Conservation (phyloP, 257 asterid species). For the Petunia secreta region DNA sequence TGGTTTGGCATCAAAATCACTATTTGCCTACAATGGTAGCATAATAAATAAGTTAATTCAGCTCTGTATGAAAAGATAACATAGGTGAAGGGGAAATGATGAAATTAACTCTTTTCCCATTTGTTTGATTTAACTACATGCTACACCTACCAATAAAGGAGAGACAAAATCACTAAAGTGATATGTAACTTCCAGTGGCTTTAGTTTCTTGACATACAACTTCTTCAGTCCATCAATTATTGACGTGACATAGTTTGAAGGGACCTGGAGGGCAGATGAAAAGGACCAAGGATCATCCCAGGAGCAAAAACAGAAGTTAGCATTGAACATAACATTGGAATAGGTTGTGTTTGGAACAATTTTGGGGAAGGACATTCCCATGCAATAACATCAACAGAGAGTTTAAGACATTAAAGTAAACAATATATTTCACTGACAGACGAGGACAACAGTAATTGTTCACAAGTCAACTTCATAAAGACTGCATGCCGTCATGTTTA, state of each 20-base stretch:
- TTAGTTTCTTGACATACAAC: constrained; percentile 80
- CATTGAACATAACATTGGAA: neutral
- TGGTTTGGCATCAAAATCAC: constrained; percentile 98
- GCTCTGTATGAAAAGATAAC: neutral
- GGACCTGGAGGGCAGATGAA: constrained; percentile 48
- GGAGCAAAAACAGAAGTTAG: neutral
- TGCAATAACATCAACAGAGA: constrained; percentile 5
- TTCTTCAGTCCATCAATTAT: constrained; percentile 91
- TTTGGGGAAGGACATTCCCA: neutral
- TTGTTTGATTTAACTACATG: neutral
- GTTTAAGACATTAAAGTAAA: neutral
- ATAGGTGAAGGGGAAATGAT: neutral
- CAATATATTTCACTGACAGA: neutral
- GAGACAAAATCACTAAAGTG: constrained; percentile 88
- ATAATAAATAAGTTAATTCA: neutral
- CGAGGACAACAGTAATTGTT: neutral
- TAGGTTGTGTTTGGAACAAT: neutral
- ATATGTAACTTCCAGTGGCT: constrained; percentile 84
- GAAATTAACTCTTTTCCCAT: neutral
- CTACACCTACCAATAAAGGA: constrained; percentile 67
- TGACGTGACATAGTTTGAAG: constrained; percentile 83
- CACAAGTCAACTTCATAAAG: neutral
- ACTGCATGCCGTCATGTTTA: neutral
- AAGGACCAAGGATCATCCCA: neutral
- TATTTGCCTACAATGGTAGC: constrained; percentile 43